These are phyloP conservation scores for Petunia secreta DNA, from an alignment of 257 asterid species.

Conservation along the genomic window DNA sequence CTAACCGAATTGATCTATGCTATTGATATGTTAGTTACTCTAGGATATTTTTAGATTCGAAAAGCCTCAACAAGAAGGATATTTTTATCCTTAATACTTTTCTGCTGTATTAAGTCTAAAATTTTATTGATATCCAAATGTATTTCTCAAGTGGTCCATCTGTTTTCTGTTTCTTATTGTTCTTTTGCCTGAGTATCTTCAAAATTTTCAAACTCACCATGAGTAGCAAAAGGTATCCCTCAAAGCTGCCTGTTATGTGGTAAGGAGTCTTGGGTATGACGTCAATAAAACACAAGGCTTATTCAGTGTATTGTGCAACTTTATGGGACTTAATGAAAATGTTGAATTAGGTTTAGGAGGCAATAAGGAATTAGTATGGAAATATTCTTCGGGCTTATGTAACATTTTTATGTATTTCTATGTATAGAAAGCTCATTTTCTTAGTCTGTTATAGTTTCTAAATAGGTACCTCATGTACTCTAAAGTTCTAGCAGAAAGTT, in stretches of 20 bases:
- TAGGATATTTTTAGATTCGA: not conserved
- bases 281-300: not conserved
- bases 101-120: not conserved
- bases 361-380: not conserved
- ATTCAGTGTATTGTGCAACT: not conserved
- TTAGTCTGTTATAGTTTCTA: not conserved
- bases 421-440: not conserved
- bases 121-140: not conserved
- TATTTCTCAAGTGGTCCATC: not conserved
- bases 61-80: not conserved
- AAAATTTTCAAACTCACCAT: constrained; percentile 9
- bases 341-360: not conserved
- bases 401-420: constrained; percentile 1
- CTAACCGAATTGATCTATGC: not conserved
- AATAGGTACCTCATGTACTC: not conserved
- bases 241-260: not conserved
- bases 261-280: not conserved
- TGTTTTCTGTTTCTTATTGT: not conserved
- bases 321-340: not conserved
- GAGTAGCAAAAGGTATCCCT: not conserved
- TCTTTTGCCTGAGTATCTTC: not conserved
- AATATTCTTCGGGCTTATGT: not conserved
- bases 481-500: not conserved
- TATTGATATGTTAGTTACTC: not conserved
- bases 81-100: not conserved